Conservation (phyloP, 805 yeast genomes). For the Candida nonsorbophila region DNA sequence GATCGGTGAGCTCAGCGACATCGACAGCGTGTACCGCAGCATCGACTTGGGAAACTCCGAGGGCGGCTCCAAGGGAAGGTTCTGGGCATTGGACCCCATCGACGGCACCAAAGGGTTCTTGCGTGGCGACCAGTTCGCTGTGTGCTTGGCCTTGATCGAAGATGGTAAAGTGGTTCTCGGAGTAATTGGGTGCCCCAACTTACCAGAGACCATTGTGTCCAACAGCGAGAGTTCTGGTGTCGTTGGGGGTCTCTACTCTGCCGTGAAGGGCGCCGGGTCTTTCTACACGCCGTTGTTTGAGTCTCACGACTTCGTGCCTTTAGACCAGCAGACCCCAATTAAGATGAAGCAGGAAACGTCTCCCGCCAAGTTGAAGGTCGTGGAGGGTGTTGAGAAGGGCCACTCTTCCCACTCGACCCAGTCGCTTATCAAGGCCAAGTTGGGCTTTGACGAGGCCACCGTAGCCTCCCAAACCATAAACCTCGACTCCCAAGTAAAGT, state of each 20-base stretch:
- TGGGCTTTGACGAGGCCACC: slow-evolving; percentile 47
- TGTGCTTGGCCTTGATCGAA: slow-evolving; percentile 84
- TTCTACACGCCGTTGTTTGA: slow-evolving; percentile 43
- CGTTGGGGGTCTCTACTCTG: slow-evolving; percentile 72
- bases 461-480: slow-evolving; percentile 60
- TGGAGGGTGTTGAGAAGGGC: slow-evolving; percentile 93
- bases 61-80: slow-evolving; percentile 77
- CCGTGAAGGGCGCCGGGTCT: slow-evolving; percentile 65
- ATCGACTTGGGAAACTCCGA: slow-evolving; percentile 76
- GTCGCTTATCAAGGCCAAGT: slow-evolving; percentile 56
- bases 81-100: slow-evolving; percentile 98
- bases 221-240: slow-evolving; percentile 26
- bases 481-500: slow-evolving; percentile 94
- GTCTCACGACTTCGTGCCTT: slow-evolving; percentile 27
- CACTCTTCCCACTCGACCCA: slow-evolving; percentile 93
- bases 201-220: slow-evolving; percentile 48
- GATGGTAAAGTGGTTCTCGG: slow-evolving; percentile 85
- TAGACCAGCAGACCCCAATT: slow-evolving; percentile 32
- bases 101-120: slow-evolving; percentile 97
- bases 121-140: slow-evolving; percentile 95
- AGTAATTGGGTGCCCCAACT: slow-evolving; percentile 94
- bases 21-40: slow-evolving; percentile 50
- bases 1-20: slow-evolving; percentile 38
- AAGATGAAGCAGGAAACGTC: slow-evolving; percentile 45
- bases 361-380: slow-evolving; percentile 55